Conservation (phyloP, 176 grass and related monocot genomes). For the Poa pratensis region DNA sequence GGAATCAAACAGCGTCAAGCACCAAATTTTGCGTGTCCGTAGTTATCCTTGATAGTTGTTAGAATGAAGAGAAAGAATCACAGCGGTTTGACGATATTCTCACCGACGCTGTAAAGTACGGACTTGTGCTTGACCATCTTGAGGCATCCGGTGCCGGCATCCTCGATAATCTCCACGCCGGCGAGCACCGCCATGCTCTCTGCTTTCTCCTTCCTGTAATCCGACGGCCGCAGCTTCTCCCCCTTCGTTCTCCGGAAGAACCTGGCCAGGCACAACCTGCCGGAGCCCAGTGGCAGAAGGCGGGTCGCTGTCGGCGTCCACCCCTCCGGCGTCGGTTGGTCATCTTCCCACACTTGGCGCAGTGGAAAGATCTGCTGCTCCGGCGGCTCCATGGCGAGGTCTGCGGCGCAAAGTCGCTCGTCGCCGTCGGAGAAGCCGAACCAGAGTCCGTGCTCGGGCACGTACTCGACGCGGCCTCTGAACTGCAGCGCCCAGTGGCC, state of each 20-base stretch:
- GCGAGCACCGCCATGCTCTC: not conserved
- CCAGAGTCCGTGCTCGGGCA: constrained; percentile 9
- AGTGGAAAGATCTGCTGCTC: not conserved
- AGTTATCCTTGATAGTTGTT: too few species aligned
- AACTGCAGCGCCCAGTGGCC: constrained; percentile 3
- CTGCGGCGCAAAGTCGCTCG: not conserved
- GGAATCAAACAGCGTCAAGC: too few species aligned
- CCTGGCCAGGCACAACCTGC: not conserved
- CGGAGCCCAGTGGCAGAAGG: not conserved
- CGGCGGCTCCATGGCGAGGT: not conserved
- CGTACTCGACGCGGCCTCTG: not conserved
- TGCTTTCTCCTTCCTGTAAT: not conserved
- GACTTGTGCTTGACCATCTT: not conserved
- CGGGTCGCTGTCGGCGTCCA: not conserved
- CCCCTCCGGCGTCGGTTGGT: not conserved
- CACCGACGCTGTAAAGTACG: not conserved
- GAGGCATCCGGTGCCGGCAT: not conserved
- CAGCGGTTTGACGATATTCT: not conserved
- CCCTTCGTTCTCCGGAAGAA: not conserved
- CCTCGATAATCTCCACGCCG: not conserved
- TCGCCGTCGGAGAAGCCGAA: not conserved
- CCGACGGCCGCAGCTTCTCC: not conserved
- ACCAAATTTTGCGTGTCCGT: too few species aligned
- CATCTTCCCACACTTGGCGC: not conserved
- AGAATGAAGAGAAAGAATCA: not conserved